Percentiles rank a stretch among this genome's conserved stretches.
These are phyloP conservation scores for Lachnellula suecica DNA, from an alignment of 2,329 filamentous ascomycete genomes.

Conservation along the genomic window DNA sequence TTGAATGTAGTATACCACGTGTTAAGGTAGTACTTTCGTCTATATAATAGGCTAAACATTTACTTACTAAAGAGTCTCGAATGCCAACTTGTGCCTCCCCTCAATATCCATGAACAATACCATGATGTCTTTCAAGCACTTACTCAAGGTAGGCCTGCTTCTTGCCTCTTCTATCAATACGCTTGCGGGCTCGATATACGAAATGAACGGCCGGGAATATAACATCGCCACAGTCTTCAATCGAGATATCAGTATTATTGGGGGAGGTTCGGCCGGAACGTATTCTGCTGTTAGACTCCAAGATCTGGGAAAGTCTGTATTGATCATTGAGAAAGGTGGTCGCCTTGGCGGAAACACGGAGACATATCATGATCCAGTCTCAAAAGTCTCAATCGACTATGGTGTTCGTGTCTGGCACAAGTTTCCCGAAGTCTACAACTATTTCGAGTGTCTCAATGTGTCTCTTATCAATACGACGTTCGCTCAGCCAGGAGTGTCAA, in stretches of 20 bases:
- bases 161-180: neutral
- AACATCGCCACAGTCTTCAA: neutral
- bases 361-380: conserved; percentile 27
- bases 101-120: neutral
- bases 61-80: too few relatives aligned
- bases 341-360: conserved; percentile 48
- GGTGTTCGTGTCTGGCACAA: neutral
- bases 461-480: neutral
- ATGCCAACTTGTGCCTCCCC: too few relatives aligned
- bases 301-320: conserved; percentile 36
- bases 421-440: neutral
- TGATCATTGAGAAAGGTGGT: conserved; percentile 39
- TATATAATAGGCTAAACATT: too few relatives aligned
- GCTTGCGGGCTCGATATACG: neutral
- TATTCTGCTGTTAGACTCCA: conserved; percentile 40
- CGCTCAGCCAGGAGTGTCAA: neutral
- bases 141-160: neutral
- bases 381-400: neutral
- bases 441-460: neutral
- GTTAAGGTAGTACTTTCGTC: too few relatives aligned
- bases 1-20: too few relatives aligned
- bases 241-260: conserved; percentile 37
- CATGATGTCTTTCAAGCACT: neutral
- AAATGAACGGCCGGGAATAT: neutral
- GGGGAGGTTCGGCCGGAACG: conserved; percentile 41